Base-by-base conservation (phyloP, 306 rosid genomes). In the Vigna nakashimae region DNA sequence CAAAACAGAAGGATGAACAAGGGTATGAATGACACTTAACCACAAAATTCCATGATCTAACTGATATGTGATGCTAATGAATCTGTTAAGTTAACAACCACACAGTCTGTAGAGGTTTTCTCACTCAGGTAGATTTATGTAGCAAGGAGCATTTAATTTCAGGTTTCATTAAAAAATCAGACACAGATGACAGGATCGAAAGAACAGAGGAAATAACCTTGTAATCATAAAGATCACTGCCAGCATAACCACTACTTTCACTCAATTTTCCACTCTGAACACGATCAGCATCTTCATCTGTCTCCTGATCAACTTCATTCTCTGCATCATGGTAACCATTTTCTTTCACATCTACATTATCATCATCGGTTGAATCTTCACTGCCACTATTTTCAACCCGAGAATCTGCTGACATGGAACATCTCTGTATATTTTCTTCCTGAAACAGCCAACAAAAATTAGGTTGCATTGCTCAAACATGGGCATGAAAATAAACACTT, bases 231-330 rank as follows among this genome's bases (percentile, higher is more conserved):
- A 96, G 98, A 85, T 96, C 99, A 60, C 98, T 92, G 68, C 97
- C 99, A 55, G 90, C 97, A 89, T 87, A 96, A 82, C 97, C 99
- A 81, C 99, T 96, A 81, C 99, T 92, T 86, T 92, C 98, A 74
- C 99, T 96, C 84, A 91, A 81, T 81, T 92, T 96, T 71, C 99
- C 98, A 85, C 99, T 96, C 68, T 87, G 90, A 60, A 90, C 90
- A 82, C 97, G 91, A 28, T 91, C 98, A 57, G 81, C 88, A 69
- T 96, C 97, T 52, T 96, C 99, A 76, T 96, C 98, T 71, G 99
- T 87, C 55, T 96, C 99, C 49, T 84, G 91, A 87, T 91, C 97
- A 60, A 80, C 98, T 86, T 90, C 99, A 86, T 96, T 96, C 87
- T 96, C 98, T 0, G 92, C 97, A 71, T 91, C 97, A 83, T 96